Percentiles rank a stretch among this genome's conserved stretches.
These are phyloP conservation scores for Jackrogersella minutella DNA, from an alignment of 495 filamentous ascomycete genomes.

Conservation along the genomic window DNA sequence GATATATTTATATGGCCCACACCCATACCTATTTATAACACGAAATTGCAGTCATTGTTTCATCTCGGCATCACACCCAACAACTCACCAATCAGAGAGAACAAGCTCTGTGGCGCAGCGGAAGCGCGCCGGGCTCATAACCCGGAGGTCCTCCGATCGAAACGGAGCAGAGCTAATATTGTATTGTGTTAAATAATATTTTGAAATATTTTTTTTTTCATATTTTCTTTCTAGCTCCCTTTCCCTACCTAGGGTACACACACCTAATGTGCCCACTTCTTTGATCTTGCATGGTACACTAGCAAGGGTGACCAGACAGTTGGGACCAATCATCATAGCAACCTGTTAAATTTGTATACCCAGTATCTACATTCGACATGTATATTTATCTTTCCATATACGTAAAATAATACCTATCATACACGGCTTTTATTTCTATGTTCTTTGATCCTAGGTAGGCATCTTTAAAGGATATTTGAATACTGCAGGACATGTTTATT, in stretches of 20 bases:
- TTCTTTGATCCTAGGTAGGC: too few relatives aligned
- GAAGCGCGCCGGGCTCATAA: slow-evolving; percentile 28
- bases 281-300: background rate
- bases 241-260: background rate
- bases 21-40: too few relatives aligned
- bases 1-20: too few relatives aligned
- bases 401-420: too few relatives aligned
- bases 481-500: too few relatives aligned
- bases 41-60: background rate
- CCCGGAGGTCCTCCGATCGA: slow-evolving; percentile 27
- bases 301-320: background rate
- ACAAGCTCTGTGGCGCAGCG: slow-evolving; percentile 27
- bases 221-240: slow-evolving; percentile 6
- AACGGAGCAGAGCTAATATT: slow-evolving; percentile 28
- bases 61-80: background rate
- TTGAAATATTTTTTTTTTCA: background rate
- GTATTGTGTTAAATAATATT: too few relatives aligned
- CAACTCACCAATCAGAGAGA: background rate
- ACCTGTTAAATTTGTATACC: background rate
- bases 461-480: too few relatives aligned
- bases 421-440: too few relatives aligned
- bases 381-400: too few relatives aligned
- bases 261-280: background rate
- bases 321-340: background rate
- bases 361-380: too few relatives aligned